Percentiles rank a stretch among this genome's conserved stretches.
Evolutionary conservation across 148 eudicot genomes (phyloP).

Genomic region (Tetragonia tetragonoides): DNA sequence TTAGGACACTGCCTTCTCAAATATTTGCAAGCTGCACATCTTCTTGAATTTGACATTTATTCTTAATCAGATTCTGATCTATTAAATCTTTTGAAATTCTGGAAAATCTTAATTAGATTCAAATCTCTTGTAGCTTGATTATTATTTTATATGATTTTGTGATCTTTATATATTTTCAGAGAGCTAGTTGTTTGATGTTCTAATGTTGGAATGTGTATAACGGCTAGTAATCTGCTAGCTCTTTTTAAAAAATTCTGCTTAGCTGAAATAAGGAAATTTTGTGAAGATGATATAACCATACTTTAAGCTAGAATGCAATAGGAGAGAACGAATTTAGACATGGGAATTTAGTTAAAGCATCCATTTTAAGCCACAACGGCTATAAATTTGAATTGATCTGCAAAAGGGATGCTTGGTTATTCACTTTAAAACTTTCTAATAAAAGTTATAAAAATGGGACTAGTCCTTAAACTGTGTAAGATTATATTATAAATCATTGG

Average conservation of each 20-base stretch:
- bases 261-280: constrained; percentile 1
- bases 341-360: not conserved
- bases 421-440: too few species aligned
- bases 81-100: not conserved
- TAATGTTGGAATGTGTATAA: constrained; percentile 16
- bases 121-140: constrained; percentile 12
- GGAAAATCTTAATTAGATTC: constrained; percentile 13
- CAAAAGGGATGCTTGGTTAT: too few species aligned
- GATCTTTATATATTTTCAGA: constrained; percentile 6
- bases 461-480: too few species aligned
- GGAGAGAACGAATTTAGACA: not conserved
- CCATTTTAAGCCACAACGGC: constrained; percentile 9
- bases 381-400: not conserved
- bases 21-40: constrained; percentile 56
- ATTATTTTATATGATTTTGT: constrained; percentile 7
- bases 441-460: too few species aligned
- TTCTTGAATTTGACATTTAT: constrained; percentile 34
- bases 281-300: not conserved
- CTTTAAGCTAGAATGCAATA: too few species aligned
- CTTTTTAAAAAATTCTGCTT: not conserved
- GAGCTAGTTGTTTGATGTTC: constrained; percentile 5
- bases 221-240: constrained; percentile 18
- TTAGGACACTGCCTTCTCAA: constrained; percentile 42
- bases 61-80: not conserved
- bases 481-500: too few species aligned